Percentiles rank a stretch among this genome's conserved stretches.
These are phyloP conservation scores for Trypanosoma avium DNA, from an alignment of 208 protist genomes.

Conservation along the genomic window DNA sequence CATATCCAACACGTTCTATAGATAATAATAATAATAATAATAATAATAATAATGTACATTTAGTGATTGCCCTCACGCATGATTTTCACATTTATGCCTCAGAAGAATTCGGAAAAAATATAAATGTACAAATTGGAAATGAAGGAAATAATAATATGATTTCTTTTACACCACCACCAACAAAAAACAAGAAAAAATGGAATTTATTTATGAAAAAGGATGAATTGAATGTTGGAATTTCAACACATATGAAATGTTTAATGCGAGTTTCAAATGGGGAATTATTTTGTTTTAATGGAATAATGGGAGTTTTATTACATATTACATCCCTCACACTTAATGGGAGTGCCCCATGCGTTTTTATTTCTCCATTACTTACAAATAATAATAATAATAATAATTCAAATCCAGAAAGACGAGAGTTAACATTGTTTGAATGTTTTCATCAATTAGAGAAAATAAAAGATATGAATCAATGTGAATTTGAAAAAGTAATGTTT, in stretches of 20 bases:
- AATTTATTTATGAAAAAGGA: neutral
- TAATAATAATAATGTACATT: slow-evolving; percentile 5
- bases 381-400: neutral
- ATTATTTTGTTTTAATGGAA: slow-evolving; percentile 25
- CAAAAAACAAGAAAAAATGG: slow-evolving; percentile 1
- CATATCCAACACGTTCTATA: slow-evolving; percentile 9
- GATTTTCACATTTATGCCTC: slow-evolving; percentile 40
- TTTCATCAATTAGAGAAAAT: slow-evolving; percentile 31
- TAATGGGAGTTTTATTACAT: slow-evolving; percentile 17
- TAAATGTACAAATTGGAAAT: slow-evolving; percentile 10
- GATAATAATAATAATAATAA: too few relatives aligned
- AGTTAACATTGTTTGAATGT: slow-evolving; percentile 19
- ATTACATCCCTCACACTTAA: slow-evolving; percentile 12
- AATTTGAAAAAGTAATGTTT: slow-evolving; percentile 41
- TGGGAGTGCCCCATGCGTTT: slow-evolving; percentile 3
- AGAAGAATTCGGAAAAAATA: slow-evolving; percentile 36
- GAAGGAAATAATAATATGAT: slow-evolving; percentile 8
- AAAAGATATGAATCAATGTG: slow-evolving; percentile 12
- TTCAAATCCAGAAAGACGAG: slow-evolving; percentile 12
- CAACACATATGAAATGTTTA: slow-evolving; percentile 4
- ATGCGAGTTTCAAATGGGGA: slow-evolving; percentile 17
- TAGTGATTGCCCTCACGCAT: slow-evolving; percentile 36
- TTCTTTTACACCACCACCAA: slow-evolving; percentile 8
- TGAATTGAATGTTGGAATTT: too few relatives aligned
- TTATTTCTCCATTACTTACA: neutral